These are phyloP conservation scores for Scheffersomyces insectosa DNA, from an alignment of 1,139 yeast species.

Conservation along the genomic window DNA sequence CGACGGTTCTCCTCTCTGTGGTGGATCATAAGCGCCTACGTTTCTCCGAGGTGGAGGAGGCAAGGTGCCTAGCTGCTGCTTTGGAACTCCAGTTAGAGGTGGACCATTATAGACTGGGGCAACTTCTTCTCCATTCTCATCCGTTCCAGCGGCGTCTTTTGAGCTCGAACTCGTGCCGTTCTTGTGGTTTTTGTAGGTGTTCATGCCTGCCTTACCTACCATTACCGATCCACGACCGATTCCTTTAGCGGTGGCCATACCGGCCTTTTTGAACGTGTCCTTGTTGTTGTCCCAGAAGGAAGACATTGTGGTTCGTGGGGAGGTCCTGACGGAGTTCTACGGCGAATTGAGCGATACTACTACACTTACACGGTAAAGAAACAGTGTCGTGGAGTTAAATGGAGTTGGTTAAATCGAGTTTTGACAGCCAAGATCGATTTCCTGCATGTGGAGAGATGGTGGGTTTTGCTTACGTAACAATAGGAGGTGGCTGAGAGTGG, in stretches of 20 bases:
- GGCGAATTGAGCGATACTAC: no score
- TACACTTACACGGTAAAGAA: no score
- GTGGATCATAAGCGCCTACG: conserved; percentile 20
- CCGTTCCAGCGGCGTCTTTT: conserved; percentile 1
- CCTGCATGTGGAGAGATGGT: no score
- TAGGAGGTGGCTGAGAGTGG: no score
- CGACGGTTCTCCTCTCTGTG: conserved; percentile 8
- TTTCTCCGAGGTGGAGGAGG: conserved; percentile 57
- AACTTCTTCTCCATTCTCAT: conserved; percentile 6
- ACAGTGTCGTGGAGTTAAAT: no score
- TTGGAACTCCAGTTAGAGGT: conserved; percentile 23
- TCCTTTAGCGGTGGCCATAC: conserved; percentile 47
- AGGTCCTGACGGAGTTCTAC: not conserved
- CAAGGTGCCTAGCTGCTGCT: conserved; percentile 40
- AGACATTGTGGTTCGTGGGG: conserved; percentile 8
- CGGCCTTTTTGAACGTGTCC: conserved; percentile 48
- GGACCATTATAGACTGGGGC: conserved; percentile 6
- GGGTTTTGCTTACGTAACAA: no score
- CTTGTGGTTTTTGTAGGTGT: conserved; percentile 46
- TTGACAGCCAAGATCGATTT: no score
- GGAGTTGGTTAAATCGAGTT: no score
- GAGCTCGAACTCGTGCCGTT: conserved; percentile 10
- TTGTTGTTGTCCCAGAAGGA: conserved; percentile 59
- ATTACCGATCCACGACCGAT: conserved; percentile 52
- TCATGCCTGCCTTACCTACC: conserved; percentile 49